These are phyloP conservation scores for Sphagnum magellanicum DNA, from an alignment of 228 moss, liverwort and hornwort species.

Conservation along the genomic window DNA sequence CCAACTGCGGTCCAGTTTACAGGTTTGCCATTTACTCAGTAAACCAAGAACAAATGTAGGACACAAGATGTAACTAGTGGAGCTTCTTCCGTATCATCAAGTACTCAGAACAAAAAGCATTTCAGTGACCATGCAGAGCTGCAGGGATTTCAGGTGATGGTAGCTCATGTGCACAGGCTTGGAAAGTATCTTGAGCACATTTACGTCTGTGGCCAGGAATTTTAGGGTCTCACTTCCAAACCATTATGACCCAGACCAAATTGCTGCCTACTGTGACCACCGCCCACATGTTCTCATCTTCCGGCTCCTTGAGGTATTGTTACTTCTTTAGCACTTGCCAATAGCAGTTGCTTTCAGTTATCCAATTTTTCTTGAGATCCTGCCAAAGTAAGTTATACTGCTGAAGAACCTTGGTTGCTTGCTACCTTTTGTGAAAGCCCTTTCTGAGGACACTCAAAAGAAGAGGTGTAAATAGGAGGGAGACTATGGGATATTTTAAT, in stretches of 20 bases:
- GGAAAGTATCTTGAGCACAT: constrained; percentile 46
- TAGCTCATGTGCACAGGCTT: constrained; percentile 65
- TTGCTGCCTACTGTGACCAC: constrained; percentile 74
- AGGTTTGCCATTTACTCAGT: too few species aligned
- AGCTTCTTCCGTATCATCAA: background rate
- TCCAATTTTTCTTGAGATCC: too few species aligned
- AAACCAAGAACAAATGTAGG: background rate
- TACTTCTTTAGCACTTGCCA: too few species aligned
- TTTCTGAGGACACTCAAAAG: too few species aligned
- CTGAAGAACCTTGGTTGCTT: too few species aligned
- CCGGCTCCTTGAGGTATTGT: constrained; percentile 69
- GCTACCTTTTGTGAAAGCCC: too few species aligned
- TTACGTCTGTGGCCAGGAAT: constrained; percentile 27
- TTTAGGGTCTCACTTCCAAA: constrained; percentile 70
- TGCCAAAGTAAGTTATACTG: too few species aligned
- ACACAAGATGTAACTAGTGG: background rate
- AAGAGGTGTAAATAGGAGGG: too few species aligned
- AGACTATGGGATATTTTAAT: too few species aligned
- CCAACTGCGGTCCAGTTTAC: too few species aligned
- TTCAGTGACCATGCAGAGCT: constrained; percentile 34
- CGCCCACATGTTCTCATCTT: constrained; percentile 79
- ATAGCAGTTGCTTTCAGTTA: too few species aligned
- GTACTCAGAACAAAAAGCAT: background rate
- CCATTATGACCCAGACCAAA: constrained; percentile 67
- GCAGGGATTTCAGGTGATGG: constrained; percentile 51